These are phyloP conservation scores for Cryptosporidium sp. DNA, from an alignment of 169 alveolate genomes.

Conservation along the genomic window DNA sequence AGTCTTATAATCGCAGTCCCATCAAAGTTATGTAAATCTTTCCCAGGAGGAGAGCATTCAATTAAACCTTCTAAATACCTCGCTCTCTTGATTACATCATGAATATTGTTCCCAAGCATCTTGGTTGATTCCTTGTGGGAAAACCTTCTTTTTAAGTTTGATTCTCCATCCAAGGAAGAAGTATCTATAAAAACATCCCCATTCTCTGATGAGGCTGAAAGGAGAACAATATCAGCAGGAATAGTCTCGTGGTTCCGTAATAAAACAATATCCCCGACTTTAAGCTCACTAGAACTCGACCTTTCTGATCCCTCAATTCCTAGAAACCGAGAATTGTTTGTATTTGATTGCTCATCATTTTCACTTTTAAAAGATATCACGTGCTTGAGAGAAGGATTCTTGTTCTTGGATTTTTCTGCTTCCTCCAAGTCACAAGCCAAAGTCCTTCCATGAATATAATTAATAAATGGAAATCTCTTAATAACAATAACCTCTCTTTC, in stretches of 20 bases:
- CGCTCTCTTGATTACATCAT: constrained; percentile 54
- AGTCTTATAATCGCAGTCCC: constrained; percentile 69
- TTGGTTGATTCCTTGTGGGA: constrained; percentile 76
- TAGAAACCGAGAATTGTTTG: neutral
- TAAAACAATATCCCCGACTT: constrained; percentile 86
- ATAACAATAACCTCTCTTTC: constrained; percentile 68
- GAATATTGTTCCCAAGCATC: constrained; percentile 44
- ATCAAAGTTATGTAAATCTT: constrained; percentile 69
- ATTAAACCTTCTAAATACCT: constrained; percentile 64
- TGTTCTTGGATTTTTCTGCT: constrained; percentile 16
- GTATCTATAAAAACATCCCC: constrained; percentile 87
- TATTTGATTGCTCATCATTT: neutral
- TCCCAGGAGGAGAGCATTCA: constrained; percentile 75
- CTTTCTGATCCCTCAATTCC: constrained; percentile 55
- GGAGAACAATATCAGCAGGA: constrained; percentile 89
- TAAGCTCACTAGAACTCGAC: constrained; percentile 80
- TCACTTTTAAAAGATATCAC: constrained; percentile 32
- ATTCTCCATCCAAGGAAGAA: constrained; percentile 89
- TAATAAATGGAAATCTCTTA: constrained; percentile 28
- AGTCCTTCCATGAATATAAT: constrained; percentile 37
- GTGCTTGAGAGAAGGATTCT: constrained; percentile 24
- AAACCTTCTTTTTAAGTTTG: constrained; percentile 82
- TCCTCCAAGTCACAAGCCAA: constrained; percentile 37
- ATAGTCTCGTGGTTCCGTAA: constrained; percentile 87
- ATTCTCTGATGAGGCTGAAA: constrained; percentile 77